Evolutionary conservation across 495 filamentous ascomycete genomes (phyloP).

Genomic region (Neurospora pannonica): DNA sequence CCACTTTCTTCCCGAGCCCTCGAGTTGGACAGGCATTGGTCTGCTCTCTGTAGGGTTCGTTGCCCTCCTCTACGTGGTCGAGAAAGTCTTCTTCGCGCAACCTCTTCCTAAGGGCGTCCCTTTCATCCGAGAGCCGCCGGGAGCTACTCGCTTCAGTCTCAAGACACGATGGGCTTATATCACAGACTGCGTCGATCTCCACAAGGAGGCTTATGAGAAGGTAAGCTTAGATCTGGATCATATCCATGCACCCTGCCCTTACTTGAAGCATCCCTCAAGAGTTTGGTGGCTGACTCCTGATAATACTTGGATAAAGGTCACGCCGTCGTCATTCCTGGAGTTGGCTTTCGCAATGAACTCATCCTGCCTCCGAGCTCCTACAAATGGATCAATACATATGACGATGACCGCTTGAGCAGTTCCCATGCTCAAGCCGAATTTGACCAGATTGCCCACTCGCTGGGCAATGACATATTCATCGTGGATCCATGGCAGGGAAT

Average conservation of each 20-base stretch:
- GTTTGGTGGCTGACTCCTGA: neutral
- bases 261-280: neutral
- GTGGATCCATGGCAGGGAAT: constrained; percentile 8
- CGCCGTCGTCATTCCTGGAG: constrained; percentile 25
- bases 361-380: constrained; percentile 15
- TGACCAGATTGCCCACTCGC: constrained; percentile 7
- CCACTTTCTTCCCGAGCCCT: neutral
- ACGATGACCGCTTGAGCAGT: constrained; percentile 9
- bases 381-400: constrained; percentile 13
- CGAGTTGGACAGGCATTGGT: neutral
- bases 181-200: constrained; percentile 11
- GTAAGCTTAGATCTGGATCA: constrained; percentile 3
- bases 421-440: constrained; percentile 1
- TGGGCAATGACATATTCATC: constrained; percentile 6
- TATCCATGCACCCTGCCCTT: neutral
- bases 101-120: constrained; percentile 15
- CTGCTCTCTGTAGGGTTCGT: neutral
- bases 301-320: constrained; percentile 25
- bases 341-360: constrained; percentile 24
- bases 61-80: neutral
- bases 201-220: constrained; percentile 20
- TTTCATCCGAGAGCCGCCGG: constrained; percentile 12
- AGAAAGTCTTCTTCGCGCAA: constrained; percentile 7
- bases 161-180: constrained; percentile 5
- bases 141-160: constrained; percentile 13